Base-by-base conservation (phyloP, 495 filamentous ascomycete genomes). In the Aspergillus sclerotioniger region DNA sequence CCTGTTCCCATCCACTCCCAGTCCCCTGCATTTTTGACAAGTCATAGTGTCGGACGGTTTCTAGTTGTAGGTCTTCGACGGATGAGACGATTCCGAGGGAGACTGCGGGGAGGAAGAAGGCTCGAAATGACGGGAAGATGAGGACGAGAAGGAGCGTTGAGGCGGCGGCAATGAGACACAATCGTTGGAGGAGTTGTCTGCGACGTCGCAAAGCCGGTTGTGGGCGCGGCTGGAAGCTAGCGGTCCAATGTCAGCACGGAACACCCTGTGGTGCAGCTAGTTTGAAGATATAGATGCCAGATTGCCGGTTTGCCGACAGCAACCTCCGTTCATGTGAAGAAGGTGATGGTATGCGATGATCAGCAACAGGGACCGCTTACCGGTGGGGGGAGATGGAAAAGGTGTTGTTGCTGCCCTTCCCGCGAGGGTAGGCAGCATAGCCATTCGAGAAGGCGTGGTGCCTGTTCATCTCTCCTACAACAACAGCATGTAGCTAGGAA, bases 11-110 rank as follows among this genome's bases (percentile, higher is more conserved):
- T 10, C 94, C 94, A 62, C 87, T 85, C 49, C 88, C 88, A 6
- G 90, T 90, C 19, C 94, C 94, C 64, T 95, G 89, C 12, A 93
- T 88, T 67, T 94, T 88, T 49, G 87, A 86, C 45, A 99, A 82
- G 71, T 99, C 95, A 77, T 98, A 98, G 71, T 98, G 96, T 49
- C 92, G 90, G 46, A 98, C 90, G 2, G 95, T 98, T 67, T 96
- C 89, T 52, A 98, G 82, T 54, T 92, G 83, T 56, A 90, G 82
- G 62, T 94, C 87, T 41, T 88, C 86, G 28, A 74, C 72, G 21
- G 82, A 74, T 32, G 86, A 83, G 10, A 95, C 71, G 29, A 94
- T 77, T 39, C 90, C 87, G 16, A 96, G 74, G 0, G 91, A 87
- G 10, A 85, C 54, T n/a, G 73, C 71, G 5, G 82, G 76, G 39